phyloP scores from a whole-genome alignment of 176 grass and related monocot species.

The Oryza glaberrima region DNA sequence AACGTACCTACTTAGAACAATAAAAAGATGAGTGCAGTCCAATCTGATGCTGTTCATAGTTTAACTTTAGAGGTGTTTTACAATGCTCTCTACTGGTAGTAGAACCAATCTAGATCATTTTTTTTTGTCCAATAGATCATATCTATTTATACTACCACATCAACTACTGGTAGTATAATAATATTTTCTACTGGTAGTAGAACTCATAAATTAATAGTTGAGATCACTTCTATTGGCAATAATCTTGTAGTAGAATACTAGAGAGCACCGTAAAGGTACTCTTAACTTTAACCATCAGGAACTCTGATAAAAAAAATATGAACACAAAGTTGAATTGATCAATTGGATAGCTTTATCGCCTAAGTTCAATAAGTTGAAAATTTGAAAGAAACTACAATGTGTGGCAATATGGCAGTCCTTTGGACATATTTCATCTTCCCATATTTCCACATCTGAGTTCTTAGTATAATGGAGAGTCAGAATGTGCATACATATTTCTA shows the following conservation, averaged over 20 bases:
- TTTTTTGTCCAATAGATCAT: too few relatives aligned
- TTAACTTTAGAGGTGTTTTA: not conserved
- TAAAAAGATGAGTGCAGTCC: conserved; percentile 4
- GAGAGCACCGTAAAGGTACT: too few relatives aligned
- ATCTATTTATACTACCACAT: too few relatives aligned
- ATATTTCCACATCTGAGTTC: conserved; percentile 19
- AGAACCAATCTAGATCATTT: too few relatives aligned
- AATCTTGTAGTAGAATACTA: too few relatives aligned
- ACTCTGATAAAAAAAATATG: not conserved
- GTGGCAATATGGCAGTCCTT: not conserved
- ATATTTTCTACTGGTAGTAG: too few relatives aligned
- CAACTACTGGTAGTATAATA: too few relatives aligned
- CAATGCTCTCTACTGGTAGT: too few relatives aligned
- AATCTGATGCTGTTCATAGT: not conserved
- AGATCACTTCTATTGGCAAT: too few relatives aligned
- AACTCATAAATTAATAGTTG: too few relatives aligned
- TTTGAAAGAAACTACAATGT: conserved; percentile 20
- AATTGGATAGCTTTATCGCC: conserved; percentile 22
- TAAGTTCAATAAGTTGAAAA: not conserved
- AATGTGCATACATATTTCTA: conserved; percentile 20
- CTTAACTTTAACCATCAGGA: not conserved
- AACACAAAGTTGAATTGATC: conserved; percentile 6
- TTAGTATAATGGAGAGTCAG: conserved; percentile 8
- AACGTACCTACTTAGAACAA: conserved; percentile 69
- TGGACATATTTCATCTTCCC: conserved; percentile 4